phyloP scores from a whole-genome alignment of 495 filamentous ascomycete genomes.

The Hypoxylon fuscum region DNA sequence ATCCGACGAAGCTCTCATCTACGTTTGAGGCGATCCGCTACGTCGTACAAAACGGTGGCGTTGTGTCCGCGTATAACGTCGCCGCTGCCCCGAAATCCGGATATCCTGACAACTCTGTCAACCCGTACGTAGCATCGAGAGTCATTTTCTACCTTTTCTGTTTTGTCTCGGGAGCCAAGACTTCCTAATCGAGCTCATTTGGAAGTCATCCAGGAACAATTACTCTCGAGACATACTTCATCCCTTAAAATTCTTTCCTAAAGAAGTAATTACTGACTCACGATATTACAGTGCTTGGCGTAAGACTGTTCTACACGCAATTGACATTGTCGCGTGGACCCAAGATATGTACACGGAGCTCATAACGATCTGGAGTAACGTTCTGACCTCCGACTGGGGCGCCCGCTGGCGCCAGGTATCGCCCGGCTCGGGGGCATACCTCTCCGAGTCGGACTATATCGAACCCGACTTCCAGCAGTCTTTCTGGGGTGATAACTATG shows the following conservation, averaged over 20 bases:
- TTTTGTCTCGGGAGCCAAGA: too few relatives aligned
- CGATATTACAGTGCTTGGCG: too few relatives aligned
- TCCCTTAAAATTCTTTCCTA: too few relatives aligned
- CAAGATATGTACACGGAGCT: constrained; percentile 48
- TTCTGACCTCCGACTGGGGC: constrained; percentile 63
- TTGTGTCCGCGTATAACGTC: constrained; percentile 61
- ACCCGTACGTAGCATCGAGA: too few relatives aligned
- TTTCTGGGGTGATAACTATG: constrained; percentile 63
- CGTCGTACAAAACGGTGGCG: constrained; percentile 53
- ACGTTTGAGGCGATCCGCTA: constrained; percentile 57
- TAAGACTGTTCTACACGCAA: constrained; percentile 54
- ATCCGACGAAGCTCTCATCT: constrained; percentile 46
- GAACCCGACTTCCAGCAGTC: constrained; percentile 65
- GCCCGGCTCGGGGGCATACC: constrained; percentile 50
- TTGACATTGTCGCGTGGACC: constrained; percentile 54
- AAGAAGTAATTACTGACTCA: too few relatives aligned
- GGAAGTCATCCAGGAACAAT: too few relatives aligned
- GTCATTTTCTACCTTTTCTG: too few relatives aligned
- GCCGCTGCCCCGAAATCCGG: constrained; percentile 49
- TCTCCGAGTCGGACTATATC: constrained; percentile 56
- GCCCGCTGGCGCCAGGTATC: constrained; percentile 49
- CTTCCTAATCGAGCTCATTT: too few relatives aligned
- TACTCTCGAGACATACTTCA: too few relatives aligned
- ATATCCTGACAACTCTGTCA: constrained; percentile 53
- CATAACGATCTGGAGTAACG: constrained; percentile 51